Evolutionary conservation across 2,329 filamentous ascomycete species (phyloP), one percentile per base, ranked within the genome.

Genomic region (Dissoconium aciculare): DNA sequence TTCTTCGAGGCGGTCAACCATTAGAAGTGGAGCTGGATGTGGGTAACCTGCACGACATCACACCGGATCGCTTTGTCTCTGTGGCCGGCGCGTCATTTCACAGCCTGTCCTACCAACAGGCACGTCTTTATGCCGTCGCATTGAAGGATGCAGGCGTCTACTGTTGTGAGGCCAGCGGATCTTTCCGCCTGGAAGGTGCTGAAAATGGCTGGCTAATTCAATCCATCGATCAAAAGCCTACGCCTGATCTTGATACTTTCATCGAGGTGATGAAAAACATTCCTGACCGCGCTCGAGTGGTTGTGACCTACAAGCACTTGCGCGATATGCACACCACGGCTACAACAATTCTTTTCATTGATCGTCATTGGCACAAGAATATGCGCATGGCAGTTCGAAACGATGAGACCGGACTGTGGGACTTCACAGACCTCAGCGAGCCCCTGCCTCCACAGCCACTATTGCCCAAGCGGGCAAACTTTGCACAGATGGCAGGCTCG

Each of bases 81-180:
- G 87, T 95, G 26, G 82, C 85, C 25, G 91, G 89, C 12, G 89
- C 77, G 14, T 87, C 84, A 36, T 95, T 98, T 63, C 91, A 98
- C 59, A 74, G 92, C 52, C 64, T 98, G 11, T 98, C 91, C 1
- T 98, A 98, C 55, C 89, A 98, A 52, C 85, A 95, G 57, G 84
- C 89, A n/a, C 76, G 89, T 6, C 69, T 94, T 4, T 95, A 94
- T 53, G 87, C 85, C 17, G 85, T 98, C 35, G 76, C 85, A 6
- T 79, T 84, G 46, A 78, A 84, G 53, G 52, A 56, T 30, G 50
- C 57, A 25, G 89, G 89, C 17, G 84, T 98, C 11, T 98, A 82
- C 52, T 78, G 95, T 36, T 95, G 85, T 50, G 89, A 98, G 57
- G 82, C 87, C 4, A 79, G 82, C 2, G 89, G 89, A 3, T 93